Base-by-base conservation (phyloP, 1,284 basidiomycete genomes). In the Trametes polyzona region DNA sequence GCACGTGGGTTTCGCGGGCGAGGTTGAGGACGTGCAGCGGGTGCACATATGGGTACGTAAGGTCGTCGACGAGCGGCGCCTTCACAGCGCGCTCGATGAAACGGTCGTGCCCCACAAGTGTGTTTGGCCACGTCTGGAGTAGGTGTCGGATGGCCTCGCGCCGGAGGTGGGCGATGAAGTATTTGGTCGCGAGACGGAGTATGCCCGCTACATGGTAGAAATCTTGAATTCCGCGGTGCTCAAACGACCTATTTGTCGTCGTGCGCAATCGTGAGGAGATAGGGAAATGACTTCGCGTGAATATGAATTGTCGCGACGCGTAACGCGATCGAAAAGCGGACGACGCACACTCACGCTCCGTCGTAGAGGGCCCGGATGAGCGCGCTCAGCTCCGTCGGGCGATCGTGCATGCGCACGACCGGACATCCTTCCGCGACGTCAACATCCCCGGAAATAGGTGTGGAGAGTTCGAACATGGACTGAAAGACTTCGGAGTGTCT, bases 401-500 rank as follows among this genome's bases (percentile, higher is more conserved):
- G 63, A 62, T 87, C 84, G 65, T 81, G 77, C 80, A 86, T 80
- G 16, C 69, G 71, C 16, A 86, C 76, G 27, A 83, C 74, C 52
- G 76, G 80, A 56, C 79, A 84, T 17, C 74, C 77, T 52, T 83
- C 79, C 42, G 76, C 59, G 11, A 58, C 67, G 50, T 80, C 76
- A 19, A 67, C 61, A 8, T 72, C 69, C 5, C 66, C 39, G 8
- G 59, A 35, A 10, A 57, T 57, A 0, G 80, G 76, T 55, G 79
- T 77, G 6, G 83, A 81, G 16, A 86, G 66, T 32, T 78, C 74
- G 60, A 86, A 80, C 82, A 86, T 84, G 32, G 79, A 76, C 50
- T 77, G 74, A 65, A 87, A 86, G 39, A 86, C 71, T 62, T 84
- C 83, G 16, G 84, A 86, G 64, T 85, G 82, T 35, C 83, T 73